Conservation (phyloP, 1,284 basidiomycete genomes). For the Moesziomyces sp. region DNA sequence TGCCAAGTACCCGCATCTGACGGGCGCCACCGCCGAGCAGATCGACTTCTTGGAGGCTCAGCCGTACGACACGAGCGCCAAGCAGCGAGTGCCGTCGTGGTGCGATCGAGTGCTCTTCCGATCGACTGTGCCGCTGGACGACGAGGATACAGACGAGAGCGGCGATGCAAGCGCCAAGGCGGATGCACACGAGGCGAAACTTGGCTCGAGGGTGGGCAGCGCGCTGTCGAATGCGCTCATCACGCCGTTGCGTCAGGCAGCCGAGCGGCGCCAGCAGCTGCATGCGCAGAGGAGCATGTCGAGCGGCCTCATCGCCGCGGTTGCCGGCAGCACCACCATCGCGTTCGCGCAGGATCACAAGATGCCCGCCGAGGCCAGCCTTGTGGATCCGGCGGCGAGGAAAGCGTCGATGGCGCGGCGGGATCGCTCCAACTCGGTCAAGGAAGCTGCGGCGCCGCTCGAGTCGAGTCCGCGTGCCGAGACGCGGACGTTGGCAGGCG, state of each 20-base stretch:
- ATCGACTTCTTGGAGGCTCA: constrained; percentile 62
- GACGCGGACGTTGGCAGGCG: constrained; percentile 12
- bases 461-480: constrained; percentile 15
- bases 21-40: constrained; percentile 40
- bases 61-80: constrained; percentile 71
- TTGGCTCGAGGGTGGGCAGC: constrained; percentile 39
- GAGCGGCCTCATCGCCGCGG: constrained; percentile 23
- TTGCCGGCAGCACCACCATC: constrained; percentile 29
- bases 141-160: constrained; percentile 14
- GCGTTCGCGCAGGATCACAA: constrained; percentile 20
- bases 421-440: constrained; percentile 1
- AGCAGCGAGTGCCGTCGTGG: constrained; percentile 71
- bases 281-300: constrained; percentile 26
- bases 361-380: constrained; percentile 8
- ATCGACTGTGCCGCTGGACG: constrained; percentile 49
- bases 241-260: constrained; percentile 36
- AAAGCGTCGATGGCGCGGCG: constrained; percentile 11
- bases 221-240: constrained; percentile 39
- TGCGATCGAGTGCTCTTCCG: constrained; percentile 66
- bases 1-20: constrained; percentile 42
- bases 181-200: constrained; percentile 8
- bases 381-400: constrained; percentile 12
- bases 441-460: not conserved
- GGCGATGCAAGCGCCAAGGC: constrained; percentile 2
- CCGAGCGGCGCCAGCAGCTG: constrained; percentile 31